Evolutionary conservation across 768 basidiomycete species (phyloP).

Genomic region (Auricularia heimuer): DNA sequence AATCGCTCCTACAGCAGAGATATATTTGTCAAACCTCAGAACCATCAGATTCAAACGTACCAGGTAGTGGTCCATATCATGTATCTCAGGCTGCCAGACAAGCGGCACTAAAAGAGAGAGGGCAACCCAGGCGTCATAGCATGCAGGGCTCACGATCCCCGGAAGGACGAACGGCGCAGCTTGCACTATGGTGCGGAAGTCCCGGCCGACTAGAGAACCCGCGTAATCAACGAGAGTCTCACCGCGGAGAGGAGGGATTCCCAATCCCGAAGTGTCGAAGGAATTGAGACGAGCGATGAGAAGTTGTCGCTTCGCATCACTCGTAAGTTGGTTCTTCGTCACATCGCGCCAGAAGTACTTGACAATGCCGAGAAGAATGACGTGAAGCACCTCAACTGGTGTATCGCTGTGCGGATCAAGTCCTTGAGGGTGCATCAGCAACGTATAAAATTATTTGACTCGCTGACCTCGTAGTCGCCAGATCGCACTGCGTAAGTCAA

Average conservation of each 20-base stretch:
- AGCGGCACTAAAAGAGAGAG: background rate
- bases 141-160: slow-evolving; percentile 14
- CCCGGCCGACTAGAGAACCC: slow-evolving; percentile 27
- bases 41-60: no score
- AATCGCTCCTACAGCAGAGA: slow-evolving; percentile 12
- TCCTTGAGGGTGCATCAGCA: no score
- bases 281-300: slow-evolving; percentile 15
- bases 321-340: background rate
- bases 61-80: background rate
- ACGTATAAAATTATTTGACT: no score
- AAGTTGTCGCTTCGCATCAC: no score
- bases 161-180: slow-evolving; percentile 24
- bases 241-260: slow-evolving; percentile 21
- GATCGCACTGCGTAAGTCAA: background rate
- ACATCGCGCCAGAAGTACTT: slow-evolving; percentile 41
- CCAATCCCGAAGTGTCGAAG: slow-evolving; percentile 20
- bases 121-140: background rate
- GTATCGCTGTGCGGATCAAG: slow-evolving; percentile 35
- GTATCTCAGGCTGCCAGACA: background rate
- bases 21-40: background rate
- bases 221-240: slow-evolving; percentile 28
- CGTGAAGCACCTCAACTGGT: slow-evolving; percentile 34
- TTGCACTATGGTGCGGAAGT: slow-evolving; percentile 24
- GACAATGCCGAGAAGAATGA: slow-evolving; percentile 34
- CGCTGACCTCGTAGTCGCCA: background rate